Evolutionary conservation across 768 basidiomycete genomes (phyloP).

Genomic region (Asterophora parasitica): DNA sequence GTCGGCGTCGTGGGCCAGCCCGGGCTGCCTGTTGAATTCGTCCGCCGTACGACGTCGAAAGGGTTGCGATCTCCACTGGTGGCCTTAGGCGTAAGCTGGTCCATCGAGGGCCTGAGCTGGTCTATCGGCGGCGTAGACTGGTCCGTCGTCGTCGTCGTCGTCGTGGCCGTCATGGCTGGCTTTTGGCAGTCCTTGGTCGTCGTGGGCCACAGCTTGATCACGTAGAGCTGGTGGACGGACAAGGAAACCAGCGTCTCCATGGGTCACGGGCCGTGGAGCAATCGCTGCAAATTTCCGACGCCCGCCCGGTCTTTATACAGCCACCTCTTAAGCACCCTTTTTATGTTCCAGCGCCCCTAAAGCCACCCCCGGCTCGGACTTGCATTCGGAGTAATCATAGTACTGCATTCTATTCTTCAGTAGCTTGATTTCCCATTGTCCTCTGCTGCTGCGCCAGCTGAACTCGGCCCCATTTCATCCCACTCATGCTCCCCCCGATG

Average conservation of each 20-base stretch:
- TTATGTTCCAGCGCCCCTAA: too few relatives aligned
- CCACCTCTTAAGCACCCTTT: neutral
- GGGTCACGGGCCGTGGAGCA: slow-evolving; percentile 16
- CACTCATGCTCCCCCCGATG: slow-evolving; percentile 50
- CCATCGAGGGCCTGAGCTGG: slow-evolving; percentile 22
- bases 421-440: too few relatives aligned
- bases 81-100: slow-evolving; percentile 60
- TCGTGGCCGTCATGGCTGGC: too few relatives aligned
- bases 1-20: slow-evolving; percentile 26
- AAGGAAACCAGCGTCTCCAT: slow-evolving; percentile 14
- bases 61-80: slow-evolving; percentile 47
- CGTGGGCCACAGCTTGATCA: slow-evolving; percentile 70
- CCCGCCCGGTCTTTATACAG: too few relatives aligned
- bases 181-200: too few relatives aligned
- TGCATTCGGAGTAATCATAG: too few relatives aligned
- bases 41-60: slow-evolving; percentile 48
- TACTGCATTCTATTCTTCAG: too few relatives aligned
- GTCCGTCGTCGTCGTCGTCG: too few relatives aligned
- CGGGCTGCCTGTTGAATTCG: slow-evolving; percentile 8
- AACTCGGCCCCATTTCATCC: slow-evolving; percentile 35
- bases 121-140: too few relatives aligned
- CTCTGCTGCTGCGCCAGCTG: slow-evolving; percentile 14
- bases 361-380: too few relatives aligned
- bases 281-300: too few relatives aligned
- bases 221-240: slow-evolving; percentile 25